phyloP scores from a whole-genome alignment of 441 rosid species.

The Populus hybrid region DNA sequence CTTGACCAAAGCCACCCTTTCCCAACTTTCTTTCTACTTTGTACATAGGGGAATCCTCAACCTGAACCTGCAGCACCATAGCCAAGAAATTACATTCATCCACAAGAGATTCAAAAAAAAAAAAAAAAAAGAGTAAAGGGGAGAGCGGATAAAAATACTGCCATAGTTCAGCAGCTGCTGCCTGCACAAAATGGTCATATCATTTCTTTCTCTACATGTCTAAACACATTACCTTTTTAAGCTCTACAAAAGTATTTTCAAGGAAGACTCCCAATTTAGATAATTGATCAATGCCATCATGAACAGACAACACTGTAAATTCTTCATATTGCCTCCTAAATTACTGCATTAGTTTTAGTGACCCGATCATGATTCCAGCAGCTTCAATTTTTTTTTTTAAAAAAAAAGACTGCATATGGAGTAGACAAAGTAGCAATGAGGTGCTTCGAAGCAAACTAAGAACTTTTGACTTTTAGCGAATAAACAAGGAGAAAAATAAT shows the following conservation, averaged over 20 bases:
- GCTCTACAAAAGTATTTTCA: background rate
- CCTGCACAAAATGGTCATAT: background rate
- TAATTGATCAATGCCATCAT: background rate
- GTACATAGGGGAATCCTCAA: conserved; percentile 65
- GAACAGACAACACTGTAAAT: background rate
- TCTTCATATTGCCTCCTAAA: background rate
- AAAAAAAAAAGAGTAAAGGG: background rate
- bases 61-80: conserved; percentile 45
- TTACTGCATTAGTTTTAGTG: background rate
- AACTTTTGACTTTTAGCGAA: background rate
- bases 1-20: conserved; percentile 87
- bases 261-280: background rate
- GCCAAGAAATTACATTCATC: conserved; percentile 5
- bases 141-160: background rate
- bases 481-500: background rate
- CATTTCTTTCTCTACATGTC: background rate
- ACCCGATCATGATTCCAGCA: background rate
- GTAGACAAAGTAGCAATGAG: background rate
- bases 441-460: background rate
- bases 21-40: conserved; percentile 66
- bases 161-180: background rate
- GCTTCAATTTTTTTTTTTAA: background rate
- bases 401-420: background rate
- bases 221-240: background rate
- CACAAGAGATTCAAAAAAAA: background rate